Conservation (phyloP, 495 filamentous ascomycete genomes). For the Pyrenula massariospora region DNA sequence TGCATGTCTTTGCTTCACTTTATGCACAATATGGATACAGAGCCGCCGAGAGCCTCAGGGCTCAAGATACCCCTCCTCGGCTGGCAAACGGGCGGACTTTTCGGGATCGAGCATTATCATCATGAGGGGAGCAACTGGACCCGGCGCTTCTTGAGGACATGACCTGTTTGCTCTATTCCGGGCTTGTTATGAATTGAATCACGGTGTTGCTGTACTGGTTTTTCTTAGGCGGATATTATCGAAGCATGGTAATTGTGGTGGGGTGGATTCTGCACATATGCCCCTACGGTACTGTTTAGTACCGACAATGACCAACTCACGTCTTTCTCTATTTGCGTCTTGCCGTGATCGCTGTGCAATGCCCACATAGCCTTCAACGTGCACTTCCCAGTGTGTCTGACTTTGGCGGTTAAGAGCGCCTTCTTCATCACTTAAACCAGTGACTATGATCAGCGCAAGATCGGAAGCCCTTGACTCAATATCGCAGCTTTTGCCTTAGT, state of each 20-base stretch:
- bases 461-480: too few species aligned
- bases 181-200: too few species aligned
- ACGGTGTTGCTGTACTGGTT: neutral
- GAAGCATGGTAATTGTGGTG: neutral
- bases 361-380: too few species aligned
- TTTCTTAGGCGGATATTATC: neutral
- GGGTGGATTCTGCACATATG: neutral
- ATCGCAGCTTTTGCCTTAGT: too few species aligned
- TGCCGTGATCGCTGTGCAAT: too few species aligned
- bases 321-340: neutral
- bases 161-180: neutral
- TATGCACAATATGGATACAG: neutral
- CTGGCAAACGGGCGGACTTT: neutral
- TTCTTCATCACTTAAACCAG: too few species aligned
- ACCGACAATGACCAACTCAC: neutral
- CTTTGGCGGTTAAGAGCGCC: too few species aligned
- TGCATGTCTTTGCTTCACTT: neutral
- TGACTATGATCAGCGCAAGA: too few species aligned
- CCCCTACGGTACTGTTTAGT: neutral
- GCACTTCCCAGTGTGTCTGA: too few species aligned
- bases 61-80: neutral
- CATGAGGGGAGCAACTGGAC: neutral
- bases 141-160: constrained; percentile 1
- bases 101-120: neutral
- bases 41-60: neutral